Conservation (phyloP, 169 alveolate species). For the Hepatocystis sp. region DNA sequence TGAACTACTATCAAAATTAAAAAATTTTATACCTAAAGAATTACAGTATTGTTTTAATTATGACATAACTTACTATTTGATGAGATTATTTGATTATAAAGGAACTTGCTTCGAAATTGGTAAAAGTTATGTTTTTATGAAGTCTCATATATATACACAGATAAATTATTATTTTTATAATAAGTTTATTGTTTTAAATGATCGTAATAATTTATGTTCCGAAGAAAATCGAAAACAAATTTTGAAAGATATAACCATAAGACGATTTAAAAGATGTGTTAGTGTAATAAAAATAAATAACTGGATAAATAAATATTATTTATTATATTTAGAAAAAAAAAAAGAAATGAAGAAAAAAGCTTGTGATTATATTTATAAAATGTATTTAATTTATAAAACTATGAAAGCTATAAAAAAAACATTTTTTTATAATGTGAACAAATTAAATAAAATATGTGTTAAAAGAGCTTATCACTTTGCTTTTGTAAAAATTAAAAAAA, state of each 20-base stretch:
- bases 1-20: conserved; percentile 9
- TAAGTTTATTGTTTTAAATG: neutral
- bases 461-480: conserved; percentile 2
- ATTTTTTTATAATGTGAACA: conserved; percentile 23
- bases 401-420: conserved; percentile 11
- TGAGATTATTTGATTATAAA: conserved; percentile 46
- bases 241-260: conserved; percentile 9
- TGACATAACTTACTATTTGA: conserved; percentile 38
- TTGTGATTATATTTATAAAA: conserved; percentile 61
- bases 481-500: conserved; percentile 5
- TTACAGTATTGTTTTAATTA: conserved; percentile 15
- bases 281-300: conserved; percentile 12
- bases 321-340: conserved; percentile 25
- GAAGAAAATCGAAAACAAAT: conserved; percentile 5
- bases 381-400: conserved; percentile 26
- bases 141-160: conserved; percentile 22
- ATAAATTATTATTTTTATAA: conserved; percentile 18
- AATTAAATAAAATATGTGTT: neutral
- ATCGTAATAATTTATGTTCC: neutral
- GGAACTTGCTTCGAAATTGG: conserved; percentile 6
- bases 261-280: conserved; percentile 32
- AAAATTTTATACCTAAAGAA: conserved; percentile 1
- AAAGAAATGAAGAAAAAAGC: conserved; percentile 37
- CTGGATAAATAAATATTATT: conserved; percentile 24
- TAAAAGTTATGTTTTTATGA: conserved; percentile 33